Conservation (phyloP, 768 basidiomycete genomes). For the Termitomyces eurrhizus region DNA sequence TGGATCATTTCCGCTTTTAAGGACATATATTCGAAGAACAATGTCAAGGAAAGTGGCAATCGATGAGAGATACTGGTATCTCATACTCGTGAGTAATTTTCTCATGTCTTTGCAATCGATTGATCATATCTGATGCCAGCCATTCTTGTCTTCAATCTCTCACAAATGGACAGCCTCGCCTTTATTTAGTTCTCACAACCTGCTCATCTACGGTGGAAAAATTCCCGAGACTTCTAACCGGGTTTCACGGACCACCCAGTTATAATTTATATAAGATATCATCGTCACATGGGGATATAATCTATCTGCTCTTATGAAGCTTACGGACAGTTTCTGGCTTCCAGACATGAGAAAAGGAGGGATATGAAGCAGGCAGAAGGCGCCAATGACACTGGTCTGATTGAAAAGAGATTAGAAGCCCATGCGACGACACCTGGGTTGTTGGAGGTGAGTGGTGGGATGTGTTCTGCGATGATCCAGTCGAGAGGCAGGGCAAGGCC, state of each 20-base stretch:
- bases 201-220: neutral
- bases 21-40: no score
- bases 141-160: no score
- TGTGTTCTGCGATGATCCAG: conserved; percentile 53
- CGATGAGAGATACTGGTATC: no score
- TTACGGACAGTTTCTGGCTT: conserved; percentile 75
- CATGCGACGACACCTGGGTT: conserved; percentile 62
- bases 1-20: no score
- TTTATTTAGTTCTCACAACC: no score
- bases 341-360: no score
- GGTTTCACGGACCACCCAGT: neutral
- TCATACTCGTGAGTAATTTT: no score
- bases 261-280: neutral
- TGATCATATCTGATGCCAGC: no score
- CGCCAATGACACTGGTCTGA: conserved; percentile 49
- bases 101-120: no score
- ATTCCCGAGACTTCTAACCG: neutral
- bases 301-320: conserved; percentile 46
- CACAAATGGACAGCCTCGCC: no score
- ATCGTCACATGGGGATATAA: neutral
- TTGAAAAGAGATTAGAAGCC: conserved; percentile 68
- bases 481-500: conserved; percentile 74
- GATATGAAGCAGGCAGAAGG: no score
- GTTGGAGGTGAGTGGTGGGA: conserved; percentile 48
- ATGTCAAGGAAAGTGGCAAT: no score